Percentiles rank a stretch among this genome's conserved stretches.
Evolutionary conservation across 2,329 filamentous ascomycete species (phyloP).

Genomic region (Beauveria australis): DNA sequence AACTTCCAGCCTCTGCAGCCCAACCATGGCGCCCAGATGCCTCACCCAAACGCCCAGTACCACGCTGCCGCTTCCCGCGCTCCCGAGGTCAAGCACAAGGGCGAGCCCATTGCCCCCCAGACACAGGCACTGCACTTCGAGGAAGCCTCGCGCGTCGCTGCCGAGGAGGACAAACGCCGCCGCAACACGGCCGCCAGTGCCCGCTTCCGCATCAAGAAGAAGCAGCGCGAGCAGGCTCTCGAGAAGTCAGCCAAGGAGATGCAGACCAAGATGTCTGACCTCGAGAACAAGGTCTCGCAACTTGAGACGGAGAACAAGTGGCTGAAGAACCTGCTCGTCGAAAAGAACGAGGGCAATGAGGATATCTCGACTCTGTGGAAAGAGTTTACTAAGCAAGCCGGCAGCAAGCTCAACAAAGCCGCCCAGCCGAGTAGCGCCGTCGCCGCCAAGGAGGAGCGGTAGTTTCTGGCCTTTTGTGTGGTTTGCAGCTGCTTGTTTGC

Average conservation of each 20-base stretch:
- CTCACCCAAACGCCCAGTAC: slow-evolving; percentile 23
- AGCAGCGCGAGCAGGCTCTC: slow-evolving; percentile 82
- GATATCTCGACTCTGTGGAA: slow-evolving; percentile 43
- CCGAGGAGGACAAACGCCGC: slow-evolving; percentile 83
- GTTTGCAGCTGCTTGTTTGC: background rate
- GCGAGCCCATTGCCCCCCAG: slow-evolving; percentile 31
- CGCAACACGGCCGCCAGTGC: slow-evolving; percentile 84
- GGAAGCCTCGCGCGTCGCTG: slow-evolving; percentile 62
- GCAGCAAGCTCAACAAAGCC: slow-evolving; percentile 24
- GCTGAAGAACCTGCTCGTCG: slow-evolving; percentile 71
- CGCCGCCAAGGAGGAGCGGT: slow-evolving; percentile 17
- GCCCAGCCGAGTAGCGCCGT: slow-evolving; percentile 15
- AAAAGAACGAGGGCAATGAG: slow-evolving; percentile 64
- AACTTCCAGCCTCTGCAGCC: slow-evolving; percentile 47
- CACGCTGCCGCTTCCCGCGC: slow-evolving; percentile 22
- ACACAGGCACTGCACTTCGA: slow-evolving; percentile 50
- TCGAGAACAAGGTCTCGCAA: slow-evolving; percentile 67
- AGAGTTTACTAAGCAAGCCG: slow-evolving; percentile 36
- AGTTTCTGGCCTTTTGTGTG: background rate
- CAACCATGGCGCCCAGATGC: slow-evolving; percentile 28
- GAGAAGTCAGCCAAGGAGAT: slow-evolving; percentile 78
- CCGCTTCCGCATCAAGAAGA: slow-evolving; percentile 91
- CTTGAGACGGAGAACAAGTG: slow-evolving; percentile 80
- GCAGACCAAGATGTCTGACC: slow-evolving; percentile 63
- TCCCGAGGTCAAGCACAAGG: slow-evolving; percentile 36